A percentile compares a stretch with the other conserved stretches of the same genome.
phyloP scores from a whole-genome alignment of 2,329 filamentous ascomycete species.

The Scytalidium sp. region DNA sequence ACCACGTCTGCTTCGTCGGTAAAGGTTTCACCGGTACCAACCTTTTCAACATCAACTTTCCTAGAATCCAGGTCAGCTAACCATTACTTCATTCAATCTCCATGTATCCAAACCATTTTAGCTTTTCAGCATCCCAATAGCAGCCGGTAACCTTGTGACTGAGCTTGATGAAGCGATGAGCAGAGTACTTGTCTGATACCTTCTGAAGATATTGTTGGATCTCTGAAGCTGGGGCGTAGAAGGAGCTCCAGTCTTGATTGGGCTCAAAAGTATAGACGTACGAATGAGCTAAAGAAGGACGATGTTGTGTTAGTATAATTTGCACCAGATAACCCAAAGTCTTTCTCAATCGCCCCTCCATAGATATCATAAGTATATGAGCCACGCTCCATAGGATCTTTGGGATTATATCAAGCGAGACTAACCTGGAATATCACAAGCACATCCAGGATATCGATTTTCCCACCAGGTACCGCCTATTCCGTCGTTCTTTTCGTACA shows the following conservation, averaged over 20 bases:
- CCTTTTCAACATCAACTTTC: too few relatives aligned
- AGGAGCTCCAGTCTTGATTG: constrained; percentile 51
- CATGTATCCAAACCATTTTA: constrained; percentile 1
- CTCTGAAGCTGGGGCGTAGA: constrained; percentile 56
- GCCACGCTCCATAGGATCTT: too few relatives aligned
- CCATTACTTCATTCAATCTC: too few relatives aligned
- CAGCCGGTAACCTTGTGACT: background rate
- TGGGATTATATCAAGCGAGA: background rate
- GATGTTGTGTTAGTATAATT: too few relatives aligned
- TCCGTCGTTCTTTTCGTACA: constrained; percentile 53
- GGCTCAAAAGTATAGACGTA: constrained; percentile 58
- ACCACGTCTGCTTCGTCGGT: constrained; percentile 19
- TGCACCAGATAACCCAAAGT: too few relatives aligned
- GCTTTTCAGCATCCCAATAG: background rate
- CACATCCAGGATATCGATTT: constrained; percentile 34
- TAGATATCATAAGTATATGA: too few relatives aligned
- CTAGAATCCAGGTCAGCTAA: too few relatives aligned
- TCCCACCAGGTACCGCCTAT: constrained; percentile 52
- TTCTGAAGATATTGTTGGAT: constrained; percentile 49
- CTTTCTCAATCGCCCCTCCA: too few relatives aligned
- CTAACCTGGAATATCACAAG: constrained; percentile 36
- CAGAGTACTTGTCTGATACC: constrained; percentile 47
- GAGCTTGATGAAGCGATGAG: constrained; percentile 31
- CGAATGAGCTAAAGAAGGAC: constrained; percentile 44
- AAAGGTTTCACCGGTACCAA: constrained; percentile 45